Evolutionary conservation across 371 early-diverging fungal genomes (phyloP).

Genomic region (Mucor ambiguus): DNA sequence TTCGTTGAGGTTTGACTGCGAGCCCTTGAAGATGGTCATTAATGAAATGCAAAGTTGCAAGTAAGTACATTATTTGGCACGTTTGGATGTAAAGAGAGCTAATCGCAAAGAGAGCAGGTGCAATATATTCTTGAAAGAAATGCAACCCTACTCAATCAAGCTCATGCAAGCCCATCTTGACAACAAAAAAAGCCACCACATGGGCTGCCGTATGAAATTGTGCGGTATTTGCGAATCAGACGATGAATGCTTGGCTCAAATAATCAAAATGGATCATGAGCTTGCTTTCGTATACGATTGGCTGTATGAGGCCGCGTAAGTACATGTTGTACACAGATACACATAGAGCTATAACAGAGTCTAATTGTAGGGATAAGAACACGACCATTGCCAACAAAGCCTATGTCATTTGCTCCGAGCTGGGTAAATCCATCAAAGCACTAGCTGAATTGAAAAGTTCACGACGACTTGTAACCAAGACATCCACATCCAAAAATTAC

Average conservation of each 20-base stretch:
- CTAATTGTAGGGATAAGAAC: not conserved
- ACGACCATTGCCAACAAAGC: not conserved
- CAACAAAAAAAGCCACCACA: not conserved
- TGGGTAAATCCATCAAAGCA: not conserved
- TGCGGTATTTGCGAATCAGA: not conserved
- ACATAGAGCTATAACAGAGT: not conserved
- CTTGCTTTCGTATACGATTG: not conserved
- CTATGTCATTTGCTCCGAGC: not conserved
- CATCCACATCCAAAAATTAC: not conserved
- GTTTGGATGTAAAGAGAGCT: not conserved
- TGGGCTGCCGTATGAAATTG: not conserved
- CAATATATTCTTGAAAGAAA: not conserved
- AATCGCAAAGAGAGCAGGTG: not conserved
- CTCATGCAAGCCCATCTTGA: not conserved
- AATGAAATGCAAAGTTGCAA: not conserved
- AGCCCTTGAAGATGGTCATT: not conserved
- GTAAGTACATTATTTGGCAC: not conserved
- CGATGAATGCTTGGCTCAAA: not conserved
- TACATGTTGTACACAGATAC: not conserved
- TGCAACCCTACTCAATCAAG: not conserved
- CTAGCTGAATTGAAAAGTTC: not conserved
- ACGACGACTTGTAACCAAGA: not conserved
- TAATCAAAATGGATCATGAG: not conserved
- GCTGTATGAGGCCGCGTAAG: not conserved
- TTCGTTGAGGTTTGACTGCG: not conserved